Evolutionary conservation across 768 basidiomycete genomes (phyloP).

Genomic region (Mycena alexandri): DNA sequence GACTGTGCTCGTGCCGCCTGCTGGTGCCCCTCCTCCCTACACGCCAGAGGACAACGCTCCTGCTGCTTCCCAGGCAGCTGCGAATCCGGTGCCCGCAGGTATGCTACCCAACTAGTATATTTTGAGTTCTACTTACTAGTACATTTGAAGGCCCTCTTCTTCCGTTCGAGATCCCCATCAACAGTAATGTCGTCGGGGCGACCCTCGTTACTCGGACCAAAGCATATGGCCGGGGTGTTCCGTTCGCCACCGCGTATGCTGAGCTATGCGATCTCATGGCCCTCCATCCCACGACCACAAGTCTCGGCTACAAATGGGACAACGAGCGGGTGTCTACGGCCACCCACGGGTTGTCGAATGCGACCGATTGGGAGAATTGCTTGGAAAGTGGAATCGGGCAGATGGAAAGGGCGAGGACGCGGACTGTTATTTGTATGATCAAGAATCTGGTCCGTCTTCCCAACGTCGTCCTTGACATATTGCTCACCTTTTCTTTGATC

Average conservation of each 20-base stretch:
- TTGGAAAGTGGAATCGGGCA: conserved; percentile 6
- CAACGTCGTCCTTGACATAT: no score
- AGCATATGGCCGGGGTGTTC: background rate
- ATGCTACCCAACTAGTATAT: no score
- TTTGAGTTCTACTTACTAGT: no score
- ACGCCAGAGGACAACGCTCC: no score
- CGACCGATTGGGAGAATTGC: conserved; percentile 12
- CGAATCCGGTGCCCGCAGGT: no score
- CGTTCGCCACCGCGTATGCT: background rate
- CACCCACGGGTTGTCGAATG: conserved; percentile 3
- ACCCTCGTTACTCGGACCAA: background rate
- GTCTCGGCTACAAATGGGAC: conserved; percentile 26
- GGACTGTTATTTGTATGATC: no score
- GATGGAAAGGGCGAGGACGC: no score
- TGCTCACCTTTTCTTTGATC: no score
- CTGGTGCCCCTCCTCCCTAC: no score
- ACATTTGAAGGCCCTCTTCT: no score
- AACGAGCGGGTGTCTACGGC: conserved; percentile 4
- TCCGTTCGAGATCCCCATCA: conserved; percentile 8
- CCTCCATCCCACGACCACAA: background rate
- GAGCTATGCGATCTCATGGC: conserved; percentile 21
- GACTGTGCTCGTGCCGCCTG: no score
- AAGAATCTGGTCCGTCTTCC: conserved; percentile 18
- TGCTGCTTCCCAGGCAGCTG: no score
- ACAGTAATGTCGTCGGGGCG: conserved; percentile 12